phyloP scores from a whole-genome alignment of 2,329 filamentous ascomycete genomes.

The Aspergillus tubingensis region DNA sequence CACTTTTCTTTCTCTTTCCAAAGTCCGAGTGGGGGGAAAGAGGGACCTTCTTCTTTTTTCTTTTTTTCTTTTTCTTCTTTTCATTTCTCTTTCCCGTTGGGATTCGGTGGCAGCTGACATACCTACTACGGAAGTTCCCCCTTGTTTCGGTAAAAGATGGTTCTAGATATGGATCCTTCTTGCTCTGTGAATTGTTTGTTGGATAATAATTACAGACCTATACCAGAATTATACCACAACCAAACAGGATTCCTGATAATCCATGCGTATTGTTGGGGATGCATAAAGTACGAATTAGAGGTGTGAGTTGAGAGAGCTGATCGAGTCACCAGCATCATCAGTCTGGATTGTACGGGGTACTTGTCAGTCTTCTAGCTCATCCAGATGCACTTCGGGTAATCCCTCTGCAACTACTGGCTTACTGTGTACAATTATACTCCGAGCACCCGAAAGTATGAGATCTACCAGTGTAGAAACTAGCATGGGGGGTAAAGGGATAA shows the following conservation, averaged over 20 bases:
- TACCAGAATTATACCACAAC: neutral
- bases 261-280: neutral
- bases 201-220: neutral
- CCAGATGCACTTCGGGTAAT: conserved; percentile 1
- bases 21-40: neutral
- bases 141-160: neutral
- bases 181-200: neutral
- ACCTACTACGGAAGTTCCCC: neutral
- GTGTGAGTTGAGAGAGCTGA: too few species aligned
- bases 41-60: conserved; percentile 1
- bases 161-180: too few species aligned
- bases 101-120: conserved; percentile 1
- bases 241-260: neutral
- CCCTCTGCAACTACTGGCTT: neutral
- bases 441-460: neutral
- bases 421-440: conserved; percentile 2
- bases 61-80: neutral
- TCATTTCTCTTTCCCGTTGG: neutral
- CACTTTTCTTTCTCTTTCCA: neutral
- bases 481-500: neutral
- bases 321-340: neutral
- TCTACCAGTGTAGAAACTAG: neutral
- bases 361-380: conserved; percentile 1
- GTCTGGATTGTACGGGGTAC: conserved; percentile 2
- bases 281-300: too few species aligned